Evolutionary conservation across 345 rosid species (phyloP).

Genomic region (Physaria fendleri): DNA sequence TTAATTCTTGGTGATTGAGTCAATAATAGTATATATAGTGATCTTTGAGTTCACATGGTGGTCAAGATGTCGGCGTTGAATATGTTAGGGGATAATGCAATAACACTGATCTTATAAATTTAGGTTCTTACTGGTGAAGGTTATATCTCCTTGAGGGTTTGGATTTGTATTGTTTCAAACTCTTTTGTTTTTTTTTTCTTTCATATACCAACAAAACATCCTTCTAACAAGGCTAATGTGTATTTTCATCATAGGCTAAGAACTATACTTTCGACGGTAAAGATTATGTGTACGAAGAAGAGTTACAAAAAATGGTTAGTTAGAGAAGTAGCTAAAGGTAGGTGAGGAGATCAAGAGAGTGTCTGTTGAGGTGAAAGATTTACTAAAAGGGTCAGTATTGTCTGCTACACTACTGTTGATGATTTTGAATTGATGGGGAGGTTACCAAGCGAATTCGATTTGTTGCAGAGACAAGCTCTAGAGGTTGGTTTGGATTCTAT

Average conservation of each 20-base stretch:
- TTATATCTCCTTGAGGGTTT: neutral
- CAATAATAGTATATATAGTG: too few species aligned
- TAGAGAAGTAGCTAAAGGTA: constrained; percentile 35
- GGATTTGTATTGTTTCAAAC: constrained; percentile 14
- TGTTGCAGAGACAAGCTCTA: too few species aligned
- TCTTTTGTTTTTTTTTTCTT: neutral
- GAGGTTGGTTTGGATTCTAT: too few species aligned
- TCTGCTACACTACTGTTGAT: constrained; percentile 31
- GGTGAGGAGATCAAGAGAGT: constrained; percentile 67
- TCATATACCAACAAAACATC: constrained; percentile 2
- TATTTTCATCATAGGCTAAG: constrained; percentile 1
- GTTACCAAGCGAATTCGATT: too few species aligned
- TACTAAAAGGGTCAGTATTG: constrained; percentile 43
- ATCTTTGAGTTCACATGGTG: too few species aligned
- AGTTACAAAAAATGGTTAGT: constrained; percentile 14
- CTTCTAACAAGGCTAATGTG: neutral
- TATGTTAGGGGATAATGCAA: too few species aligned
- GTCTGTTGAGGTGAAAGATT: constrained; percentile 58
- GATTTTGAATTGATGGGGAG: too few species aligned
- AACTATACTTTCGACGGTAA: constrained; percentile 8
- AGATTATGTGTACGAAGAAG: too few species aligned
- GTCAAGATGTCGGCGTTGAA: too few species aligned
- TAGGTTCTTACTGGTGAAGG: neutral
- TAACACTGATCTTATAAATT: too few species aligned
- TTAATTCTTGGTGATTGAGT: too few species aligned